A percentile compares a stretch with the other conserved stretches of the same genome.
phyloP scores from a whole-genome alignment of 805 yeast species.

The Suhomyces sp. region DNA sequence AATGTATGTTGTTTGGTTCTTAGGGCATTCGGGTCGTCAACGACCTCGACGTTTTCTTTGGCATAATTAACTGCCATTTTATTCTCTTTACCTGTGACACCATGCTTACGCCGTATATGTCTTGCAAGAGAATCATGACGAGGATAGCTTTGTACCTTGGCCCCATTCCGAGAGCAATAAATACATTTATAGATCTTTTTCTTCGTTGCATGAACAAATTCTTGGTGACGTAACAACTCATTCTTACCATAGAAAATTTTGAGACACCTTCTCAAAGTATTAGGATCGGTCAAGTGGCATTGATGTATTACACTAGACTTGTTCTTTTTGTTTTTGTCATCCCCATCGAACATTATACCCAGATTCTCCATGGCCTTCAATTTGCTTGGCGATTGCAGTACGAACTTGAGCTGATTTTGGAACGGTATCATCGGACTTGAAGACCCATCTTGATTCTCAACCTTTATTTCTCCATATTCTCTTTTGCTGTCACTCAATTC shows the following conservation, averaged over 20 bases:
- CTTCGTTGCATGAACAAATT: conserved; percentile 46
- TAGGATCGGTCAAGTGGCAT: conserved; percentile 40
- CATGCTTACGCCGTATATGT: conserved; percentile 44
- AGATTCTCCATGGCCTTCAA: background rate
- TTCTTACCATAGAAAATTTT: conserved; percentile 45
- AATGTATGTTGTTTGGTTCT: conserved; percentile 10
- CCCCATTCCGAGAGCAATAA: conserved; percentile 35
- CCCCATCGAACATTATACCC: conserved; percentile 6
- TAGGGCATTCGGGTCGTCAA: conserved; percentile 28
- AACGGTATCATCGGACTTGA: conserved; percentile 4
- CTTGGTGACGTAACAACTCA: conserved; percentile 44
- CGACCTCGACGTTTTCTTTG: conserved; percentile 39
- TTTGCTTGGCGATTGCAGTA: conserved; percentile 10
- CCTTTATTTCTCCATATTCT: background rate
- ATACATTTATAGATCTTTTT: conserved; percentile 42
- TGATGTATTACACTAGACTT: conserved; percentile 38
- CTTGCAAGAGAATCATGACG: conserved; percentile 45
- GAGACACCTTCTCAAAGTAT: conserved; percentile 29
- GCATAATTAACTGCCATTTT: conserved; percentile 46
- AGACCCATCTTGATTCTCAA: conserved; percentile 2
- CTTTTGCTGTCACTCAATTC: conserved; percentile 7
- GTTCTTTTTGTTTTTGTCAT: conserved; percentile 14
- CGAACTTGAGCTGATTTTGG: conserved; percentile 9
- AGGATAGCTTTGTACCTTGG: conserved; percentile 41
- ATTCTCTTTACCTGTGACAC: conserved; percentile 44